Evolutionary conservation across 495 filamentous ascomycete species (phyloP), one percentile per base, ranked within the genome.

Genomic region (Aspergillus bertholletiae): DNA sequence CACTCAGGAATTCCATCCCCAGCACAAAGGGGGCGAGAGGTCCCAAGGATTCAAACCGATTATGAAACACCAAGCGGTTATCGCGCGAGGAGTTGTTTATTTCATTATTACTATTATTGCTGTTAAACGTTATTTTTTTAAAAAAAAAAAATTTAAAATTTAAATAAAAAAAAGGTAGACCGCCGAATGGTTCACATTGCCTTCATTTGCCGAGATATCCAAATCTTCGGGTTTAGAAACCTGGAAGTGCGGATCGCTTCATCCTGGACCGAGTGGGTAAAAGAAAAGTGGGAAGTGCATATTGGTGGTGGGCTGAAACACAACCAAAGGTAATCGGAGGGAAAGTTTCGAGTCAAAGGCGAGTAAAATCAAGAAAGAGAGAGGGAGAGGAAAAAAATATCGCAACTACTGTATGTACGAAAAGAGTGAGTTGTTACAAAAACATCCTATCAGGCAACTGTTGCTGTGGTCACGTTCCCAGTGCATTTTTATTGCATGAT

Each of bases 41-140:
- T 37, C 46, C 46, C 46, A 49, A 49, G 46, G 46, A 34, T 37
- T 24, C 17, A 21, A 23, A n/a, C 27, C 9, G 6, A 12, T 37
- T 6, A 54, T 28, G 41, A 23, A 27, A 22, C 39, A 34, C 2
- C 0, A 6, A 49, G 53, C 53, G 53, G 53, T 46, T 48, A 49
- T 21, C 46, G 53, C 46, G 53, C 53, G 32, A 55, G 22, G 23
- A 43, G 22, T 21, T n/a, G n/a, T 30, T 18, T 48, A 48, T 26
- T 46, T n/a, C 27, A 4, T 43, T 7, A 17, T 22, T 22, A n/a
- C n/a, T n/a, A n/a, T n/a, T n/a, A n/a, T n/a, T n/a, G n/a, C n/a
- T n/a, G n/a, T n/a, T n/a, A n/a, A n/a, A n/a, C n/a, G n/a, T n/a
- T n/a, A n/a, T n/a, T n/a, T n/a, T n/a, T n/a, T n/a, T n/a, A n/a